These are phyloP conservation scores for Cryptococcus sp. DNA, from an alignment of 1,284 basidiomycete genomes.

Conservation along the genomic window DNA sequence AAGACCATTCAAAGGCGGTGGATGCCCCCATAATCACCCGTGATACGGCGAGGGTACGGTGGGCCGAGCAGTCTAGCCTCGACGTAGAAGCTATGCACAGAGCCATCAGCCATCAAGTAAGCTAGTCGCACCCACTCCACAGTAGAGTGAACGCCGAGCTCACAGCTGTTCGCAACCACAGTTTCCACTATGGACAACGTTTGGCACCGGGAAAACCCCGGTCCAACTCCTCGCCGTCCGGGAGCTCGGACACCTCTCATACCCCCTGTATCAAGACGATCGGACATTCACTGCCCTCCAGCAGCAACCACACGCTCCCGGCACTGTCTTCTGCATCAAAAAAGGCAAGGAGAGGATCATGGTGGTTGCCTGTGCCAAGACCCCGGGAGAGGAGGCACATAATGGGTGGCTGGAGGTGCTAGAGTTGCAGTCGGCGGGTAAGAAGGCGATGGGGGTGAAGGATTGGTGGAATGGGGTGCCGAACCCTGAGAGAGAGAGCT, in stretches of 20 bases:
- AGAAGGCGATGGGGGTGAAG: conserved; percentile 52
- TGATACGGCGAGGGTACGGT: conserved; percentile 59
- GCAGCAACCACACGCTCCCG: conserved; percentile 19
- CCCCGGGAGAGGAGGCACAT: conserved; percentile 25
- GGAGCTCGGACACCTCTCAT: neutral
- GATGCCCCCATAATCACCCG: conserved; percentile 64
- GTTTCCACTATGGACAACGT: conserved; percentile 43
- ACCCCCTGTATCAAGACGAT: neutral
- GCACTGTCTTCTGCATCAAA: conserved; percentile 16
- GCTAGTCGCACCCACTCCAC: conserved; percentile 7
- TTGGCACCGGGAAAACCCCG: conserved; percentile 4
- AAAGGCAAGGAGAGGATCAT: conserved; percentile 5
- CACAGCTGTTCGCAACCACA: conserved; percentile 8
- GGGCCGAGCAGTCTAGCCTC: conserved; percentile 57
- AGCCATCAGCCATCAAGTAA: conserved; percentile 71
- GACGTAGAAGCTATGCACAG: conserved; percentile 60
- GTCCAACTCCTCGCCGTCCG: conserved; percentile 15
- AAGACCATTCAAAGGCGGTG: conserved; percentile 52
- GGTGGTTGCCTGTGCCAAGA: conserved; percentile 45
- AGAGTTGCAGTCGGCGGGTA: conserved; percentile 60
- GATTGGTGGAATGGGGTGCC: conserved; percentile 63
- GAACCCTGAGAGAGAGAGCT: conserved; percentile 15
- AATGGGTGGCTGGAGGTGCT: conserved; percentile 54
- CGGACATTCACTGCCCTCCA: neutral
- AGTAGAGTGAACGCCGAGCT: neutral